Conservation (phyloP, 495 filamentous ascomycete species). For the Lophiostoma macrostomum region DNA sequence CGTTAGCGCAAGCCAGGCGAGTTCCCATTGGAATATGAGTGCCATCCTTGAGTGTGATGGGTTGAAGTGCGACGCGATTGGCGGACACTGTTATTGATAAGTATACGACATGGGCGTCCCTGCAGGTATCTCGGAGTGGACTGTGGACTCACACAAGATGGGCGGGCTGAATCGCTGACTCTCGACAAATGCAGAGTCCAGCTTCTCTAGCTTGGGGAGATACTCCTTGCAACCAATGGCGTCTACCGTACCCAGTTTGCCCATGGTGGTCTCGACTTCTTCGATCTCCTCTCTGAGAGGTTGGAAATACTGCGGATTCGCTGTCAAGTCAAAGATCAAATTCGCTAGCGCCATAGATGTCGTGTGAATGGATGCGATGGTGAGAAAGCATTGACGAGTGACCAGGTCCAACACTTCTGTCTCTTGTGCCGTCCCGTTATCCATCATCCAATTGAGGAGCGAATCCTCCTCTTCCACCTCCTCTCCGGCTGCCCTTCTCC, state of each 20-base stretch:
- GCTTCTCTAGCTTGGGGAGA: conserved; percentile 46
- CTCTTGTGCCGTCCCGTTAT: conserved; percentile 19
- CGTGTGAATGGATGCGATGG: conserved; percentile 25
- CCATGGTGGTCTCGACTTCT: conserved; percentile 36
- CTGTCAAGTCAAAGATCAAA: conserved; percentile 47
- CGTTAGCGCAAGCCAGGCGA: conserved; percentile 18
- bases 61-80: conserved; percentile 21
- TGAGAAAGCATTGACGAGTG: conserved; percentile 15
- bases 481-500: background rate
- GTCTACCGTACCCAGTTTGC: conserved; percentile 22
- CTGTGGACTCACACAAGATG: conserved; percentile 41
- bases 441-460: conserved; percentile 27
- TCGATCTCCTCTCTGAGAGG: conserved; percentile 54
- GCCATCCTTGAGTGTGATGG: conserved; percentile 34
- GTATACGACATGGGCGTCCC: too few relatives aligned
- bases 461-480: conserved; percentile 12
- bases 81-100: conserved; percentile 17
- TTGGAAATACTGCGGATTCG: conserved; percentile 46
- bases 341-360: conserved; percentile 21
- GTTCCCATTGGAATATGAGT: conserved; percentile 31
- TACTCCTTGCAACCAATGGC: conserved; percentile 42
- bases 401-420: conserved; percentile 2
- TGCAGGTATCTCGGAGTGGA: too few relatives aligned
- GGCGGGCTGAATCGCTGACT: conserved; percentile 45
- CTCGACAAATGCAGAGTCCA: conserved; percentile 59